Evolutionary conservation across 352 stramenopile species (phyloP).

Genomic region (Aphanomyces cochlioides): DNA sequence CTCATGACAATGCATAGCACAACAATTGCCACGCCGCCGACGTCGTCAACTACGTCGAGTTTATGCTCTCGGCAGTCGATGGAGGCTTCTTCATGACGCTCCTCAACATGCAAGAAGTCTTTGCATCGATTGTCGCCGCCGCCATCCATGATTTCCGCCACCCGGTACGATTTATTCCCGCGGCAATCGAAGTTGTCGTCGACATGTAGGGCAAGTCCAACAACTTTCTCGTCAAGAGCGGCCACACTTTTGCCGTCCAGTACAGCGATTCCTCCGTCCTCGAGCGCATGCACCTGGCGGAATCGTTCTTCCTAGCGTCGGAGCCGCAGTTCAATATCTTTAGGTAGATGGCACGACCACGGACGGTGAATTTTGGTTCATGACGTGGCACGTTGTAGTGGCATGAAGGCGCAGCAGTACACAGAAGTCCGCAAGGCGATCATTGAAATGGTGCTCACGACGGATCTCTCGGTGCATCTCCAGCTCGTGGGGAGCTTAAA

Average conservation of each 20-base stretch:
- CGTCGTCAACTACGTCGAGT: constrained; percentile 77
- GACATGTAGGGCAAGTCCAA: constrained; percentile 61
- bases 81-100: constrained; percentile 76
- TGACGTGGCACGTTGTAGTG: constrained; percentile 27
- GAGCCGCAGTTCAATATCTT: constrained; percentile 76
- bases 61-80: constrained; percentile 74
- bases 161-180: constrained; percentile 30
- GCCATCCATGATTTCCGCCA: constrained; percentile 84
- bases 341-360: constrained; percentile 5
- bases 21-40: constrained; percentile 78
- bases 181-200: not conserved
- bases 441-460: constrained; percentile 83
- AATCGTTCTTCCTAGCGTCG: constrained; percentile 71
- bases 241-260: constrained; percentile 64
- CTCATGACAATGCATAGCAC: constrained; percentile 59
- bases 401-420: constrained; percentile 49
- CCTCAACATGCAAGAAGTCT: constrained; percentile 77
- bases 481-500: constrained; percentile 77
- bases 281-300: constrained; percentile 81
- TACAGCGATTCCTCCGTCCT: constrained; percentile 82
- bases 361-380: too few relatives aligned
- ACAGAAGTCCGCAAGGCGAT: constrained; percentile 76
- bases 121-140: constrained; percentile 70
- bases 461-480: constrained; percentile 74
- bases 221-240: constrained; percentile 79